Evolutionary conservation across 768 basidiomycete genomes (phyloP).

Genomic region (Rubroboletus pulcherrimus): DNA sequence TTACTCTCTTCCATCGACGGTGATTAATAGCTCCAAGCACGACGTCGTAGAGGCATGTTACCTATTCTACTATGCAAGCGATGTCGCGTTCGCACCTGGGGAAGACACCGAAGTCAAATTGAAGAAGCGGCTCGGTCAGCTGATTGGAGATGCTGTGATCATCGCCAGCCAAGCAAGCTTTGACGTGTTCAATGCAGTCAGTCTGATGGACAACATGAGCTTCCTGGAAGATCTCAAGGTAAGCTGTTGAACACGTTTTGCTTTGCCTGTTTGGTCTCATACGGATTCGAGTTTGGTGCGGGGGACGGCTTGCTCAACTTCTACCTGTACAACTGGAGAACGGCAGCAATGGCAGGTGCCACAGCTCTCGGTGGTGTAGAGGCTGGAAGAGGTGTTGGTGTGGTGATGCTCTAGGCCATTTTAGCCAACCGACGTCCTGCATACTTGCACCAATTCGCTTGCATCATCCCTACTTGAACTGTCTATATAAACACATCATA

Average conservation of each 20-base stretch:
- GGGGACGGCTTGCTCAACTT: slow-evolving; percentile 91
- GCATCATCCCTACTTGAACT: not conserved
- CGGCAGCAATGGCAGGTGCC: slow-evolving; percentile 72
- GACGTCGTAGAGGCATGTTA: slow-evolving; percentile 86
- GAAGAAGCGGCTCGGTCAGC: slow-evolving; percentile 62
- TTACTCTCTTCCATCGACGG: slow-evolving; percentile 92
- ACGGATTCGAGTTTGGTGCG: slow-evolving; percentile 67
- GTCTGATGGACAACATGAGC: slow-evolving; percentile 87
- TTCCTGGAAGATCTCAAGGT: slow-evolving; percentile 86
- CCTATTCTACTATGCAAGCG: slow-evolving; percentile 91
- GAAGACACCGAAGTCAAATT: slow-evolving; percentile 60
- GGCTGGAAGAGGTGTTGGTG: slow-evolving; percentile 81
- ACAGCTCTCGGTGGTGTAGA: slow-evolving; percentile 42
- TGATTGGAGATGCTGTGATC: slow-evolving; percentile 78
- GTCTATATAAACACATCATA: slow-evolving; percentile 8
- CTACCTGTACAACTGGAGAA: slow-evolving; percentile 95
- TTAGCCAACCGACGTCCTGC: too few species aligned
- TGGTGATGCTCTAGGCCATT: slow-evolving; percentile 80
- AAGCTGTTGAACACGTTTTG: slow-evolving; percentile 13
- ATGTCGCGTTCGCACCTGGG: slow-evolving; percentile 59
- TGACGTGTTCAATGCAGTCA: slow-evolving; percentile 95
- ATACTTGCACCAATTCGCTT: not conserved
- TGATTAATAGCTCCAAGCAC: slow-evolving; percentile 75
- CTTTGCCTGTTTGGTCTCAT: slow-evolving; percentile 2
- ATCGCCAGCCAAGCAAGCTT: slow-evolving; percentile 83